Evolutionary conservation across 306 rosid species (phyloP).

Genomic region (Pyrus bretschneideri): DNA sequence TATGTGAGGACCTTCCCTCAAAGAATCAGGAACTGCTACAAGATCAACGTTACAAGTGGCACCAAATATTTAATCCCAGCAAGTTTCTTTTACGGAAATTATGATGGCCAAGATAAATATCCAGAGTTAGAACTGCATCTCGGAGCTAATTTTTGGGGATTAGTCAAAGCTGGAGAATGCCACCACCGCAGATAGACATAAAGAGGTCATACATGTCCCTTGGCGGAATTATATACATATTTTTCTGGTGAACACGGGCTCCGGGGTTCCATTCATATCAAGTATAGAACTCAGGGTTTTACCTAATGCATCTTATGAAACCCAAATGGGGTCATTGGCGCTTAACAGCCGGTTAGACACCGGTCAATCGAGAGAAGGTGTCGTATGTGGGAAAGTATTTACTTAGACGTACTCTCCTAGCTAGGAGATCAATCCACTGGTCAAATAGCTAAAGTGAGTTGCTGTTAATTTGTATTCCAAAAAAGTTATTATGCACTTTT

Average conservation of each 20-base stretch:
- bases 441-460: too few species aligned
- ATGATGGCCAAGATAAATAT: slow-evolving; percentile 16
- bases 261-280: slow-evolving; percentile 42
- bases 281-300: slow-evolving; percentile 33
- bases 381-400: not conserved
- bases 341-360: slow-evolving; percentile 5
- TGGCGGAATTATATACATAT: slow-evolving; percentile 15
- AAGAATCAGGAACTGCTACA: slow-evolving; percentile 45
- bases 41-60: slow-evolving; percentile 19
- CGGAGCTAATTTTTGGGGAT: slow-evolving; percentile 34
- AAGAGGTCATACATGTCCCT: slow-evolving; percentile 31
- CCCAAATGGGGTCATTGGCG: not conserved
- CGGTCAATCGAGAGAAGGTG: not conserved
- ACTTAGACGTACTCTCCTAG: too few species aligned
- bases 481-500: too few species aligned
- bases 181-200: not conserved
- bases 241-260: slow-evolving; percentile 30
- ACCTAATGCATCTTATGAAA: slow-evolving; percentile 2
- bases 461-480: too few species aligned
- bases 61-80: slow-evolving; percentile 41
- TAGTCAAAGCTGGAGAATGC: not conserved
- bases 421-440: too few species aligned
- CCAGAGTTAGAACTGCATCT: slow-evolving; percentile 32
- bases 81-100: slow-evolving; percentile 32
- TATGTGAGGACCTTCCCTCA: slow-evolving; percentile 42